Evolutionary conservation across 768 basidiomycete species (phyloP).

Genomic region (Lactarius vividus): DNA sequence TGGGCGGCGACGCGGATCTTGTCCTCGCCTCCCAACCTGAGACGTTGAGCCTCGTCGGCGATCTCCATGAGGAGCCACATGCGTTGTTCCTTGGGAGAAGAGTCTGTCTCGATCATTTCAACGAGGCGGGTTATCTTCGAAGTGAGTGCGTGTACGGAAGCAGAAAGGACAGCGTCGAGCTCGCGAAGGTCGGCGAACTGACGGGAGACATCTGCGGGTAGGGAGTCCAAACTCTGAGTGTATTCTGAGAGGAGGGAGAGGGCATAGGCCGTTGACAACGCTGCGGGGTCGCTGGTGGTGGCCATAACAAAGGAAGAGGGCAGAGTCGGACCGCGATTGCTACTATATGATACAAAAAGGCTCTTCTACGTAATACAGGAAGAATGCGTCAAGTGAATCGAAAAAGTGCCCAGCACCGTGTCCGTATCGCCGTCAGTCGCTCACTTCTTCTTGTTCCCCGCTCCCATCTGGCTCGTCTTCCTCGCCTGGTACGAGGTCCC

Average conservation of each 20-base stretch:
- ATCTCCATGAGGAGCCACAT: slow-evolving; percentile 89
- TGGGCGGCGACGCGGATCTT: slow-evolving; percentile 94
- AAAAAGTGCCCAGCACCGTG: slow-evolving; percentile 3
- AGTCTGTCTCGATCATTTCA: slow-evolving; percentile 66
- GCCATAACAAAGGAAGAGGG: not conserved
- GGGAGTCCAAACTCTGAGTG: slow-evolving; percentile 87
- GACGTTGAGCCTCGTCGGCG: slow-evolving; percentile 86
- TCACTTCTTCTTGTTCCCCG: slow-evolving; percentile 22
- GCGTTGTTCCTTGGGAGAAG: slow-evolving; percentile 62
- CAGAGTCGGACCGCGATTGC: not conserved
- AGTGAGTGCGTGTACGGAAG: slow-evolving; percentile 80
- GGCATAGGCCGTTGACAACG: slow-evolving; percentile 50
- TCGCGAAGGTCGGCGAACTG: slow-evolving; percentile 95
- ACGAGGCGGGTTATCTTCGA: slow-evolving; percentile 74
- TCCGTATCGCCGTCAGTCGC: not conserved
- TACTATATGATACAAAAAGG: not conserved
- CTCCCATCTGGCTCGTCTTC: slow-evolving; percentile 5
- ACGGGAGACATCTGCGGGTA: slow-evolving; percentile 92
- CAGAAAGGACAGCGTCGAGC: slow-evolving; percentile 95
- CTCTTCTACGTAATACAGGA: not conserved
- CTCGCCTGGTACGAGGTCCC: slow-evolving; percentile 13
- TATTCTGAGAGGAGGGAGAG: slow-evolving; percentile 77
- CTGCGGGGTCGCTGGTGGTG: slow-evolving; percentile 32
- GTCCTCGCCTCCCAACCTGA: slow-evolving; percentile 95
- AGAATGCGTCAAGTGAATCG: not conserved